These are phyloP conservation scores for Carex kokanica DNA, from an alignment of 176 grass and related monocot species.

Conservation along the genomic window DNA sequence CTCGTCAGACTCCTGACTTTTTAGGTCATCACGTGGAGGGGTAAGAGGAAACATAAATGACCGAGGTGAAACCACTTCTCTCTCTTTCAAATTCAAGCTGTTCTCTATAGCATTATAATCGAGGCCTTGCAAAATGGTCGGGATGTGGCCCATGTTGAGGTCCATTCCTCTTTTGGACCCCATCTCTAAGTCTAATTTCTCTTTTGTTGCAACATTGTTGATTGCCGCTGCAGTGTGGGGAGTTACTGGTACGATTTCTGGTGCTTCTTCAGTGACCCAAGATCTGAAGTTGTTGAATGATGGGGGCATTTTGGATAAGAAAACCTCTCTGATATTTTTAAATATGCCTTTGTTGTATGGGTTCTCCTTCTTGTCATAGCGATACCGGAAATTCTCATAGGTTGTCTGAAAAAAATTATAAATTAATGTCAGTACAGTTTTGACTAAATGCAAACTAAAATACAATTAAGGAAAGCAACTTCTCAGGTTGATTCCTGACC, in stretches of 20 bases:
- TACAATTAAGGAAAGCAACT: neutral
- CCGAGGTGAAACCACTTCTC: conserved; percentile 36
- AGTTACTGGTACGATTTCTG: conserved; percentile 9
- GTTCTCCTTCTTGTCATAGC: conserved; percentile 94
- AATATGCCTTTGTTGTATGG: conserved; percentile 60
- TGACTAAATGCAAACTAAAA: neutral
- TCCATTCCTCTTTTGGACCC: conserved; percentile 31
- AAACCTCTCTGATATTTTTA: conserved; percentile 58
- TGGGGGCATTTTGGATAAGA: conserved; percentile 55
- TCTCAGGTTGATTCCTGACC: neutral
- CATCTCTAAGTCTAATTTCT: conserved; percentile 59
- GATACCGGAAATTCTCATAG: conserved; percentile 94
- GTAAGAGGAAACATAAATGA: conserved; percentile 30
- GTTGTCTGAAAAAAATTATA: conserved; percentile 51
- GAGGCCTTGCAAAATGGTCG: conserved; percentile 51
- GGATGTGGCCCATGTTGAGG: conserved; percentile 15
- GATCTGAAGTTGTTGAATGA: conserved; percentile 71
- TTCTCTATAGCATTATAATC: conserved; percentile 49
- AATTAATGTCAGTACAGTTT: too few species aligned
- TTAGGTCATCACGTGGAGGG: neutral
- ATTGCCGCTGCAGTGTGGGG: conserved; percentile 26
- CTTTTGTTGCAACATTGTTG: conserved; percentile 18
- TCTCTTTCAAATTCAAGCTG: conserved; percentile 45
- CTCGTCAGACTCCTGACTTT: neutral
- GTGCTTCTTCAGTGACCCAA: conserved; percentile 35